Evolutionary conservation across 2,329 filamentous ascomycete genomes (phyloP), one percentile per base, ranked within the genome.

Genomic region (Sclerotiophoma versabilis): DNA sequence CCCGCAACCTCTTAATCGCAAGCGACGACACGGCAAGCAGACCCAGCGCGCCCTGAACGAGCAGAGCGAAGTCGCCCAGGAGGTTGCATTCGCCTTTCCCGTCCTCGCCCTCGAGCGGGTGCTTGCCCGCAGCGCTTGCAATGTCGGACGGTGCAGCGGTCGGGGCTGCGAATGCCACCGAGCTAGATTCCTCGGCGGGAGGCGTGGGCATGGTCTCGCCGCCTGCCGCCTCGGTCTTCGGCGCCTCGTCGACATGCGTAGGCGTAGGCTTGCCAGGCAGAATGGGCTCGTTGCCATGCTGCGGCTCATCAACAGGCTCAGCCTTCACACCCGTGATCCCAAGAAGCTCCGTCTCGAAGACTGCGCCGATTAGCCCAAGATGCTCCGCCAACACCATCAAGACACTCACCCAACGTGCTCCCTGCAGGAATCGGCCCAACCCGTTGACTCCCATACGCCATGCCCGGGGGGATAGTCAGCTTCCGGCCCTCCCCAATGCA

Each of bases 311-410:
- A 3, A 30, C 26, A 8, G 48, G 39, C 23, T 44, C 39, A 10
- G 58, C 50, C 51, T 71, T 38, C 5, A 75, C 73, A 22, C 71
- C 92, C 14, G 87, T 81, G 70, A 98, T 97, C 50, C 84, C 88
- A 68, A 97, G 81, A 63, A 98, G 80, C 78, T 96, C 92, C 38
- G 93, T 96, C 80, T 96, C 91, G 72, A 98, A 97, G 47, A 98
- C 86, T 89, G 41, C 66, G n/a, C 49, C 15, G 48, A 10, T 69
- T 53, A 71, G 56, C 38, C 43, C 22, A 11, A 11, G n/a, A n/a
- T n/a, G 8, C 19, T 8, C 39, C n/a, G 15, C 26, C 8, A 8
- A 4, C 29, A 5, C 34, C 61, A 7, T 7, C 6, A 39, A 68
- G 37, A 23, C 47, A 70, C 83, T 37, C 82, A 90, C 88, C 79